Base-by-base conservation (phyloP, 768 basidiomycete genomes). In the Trametes coccinea region DNA sequence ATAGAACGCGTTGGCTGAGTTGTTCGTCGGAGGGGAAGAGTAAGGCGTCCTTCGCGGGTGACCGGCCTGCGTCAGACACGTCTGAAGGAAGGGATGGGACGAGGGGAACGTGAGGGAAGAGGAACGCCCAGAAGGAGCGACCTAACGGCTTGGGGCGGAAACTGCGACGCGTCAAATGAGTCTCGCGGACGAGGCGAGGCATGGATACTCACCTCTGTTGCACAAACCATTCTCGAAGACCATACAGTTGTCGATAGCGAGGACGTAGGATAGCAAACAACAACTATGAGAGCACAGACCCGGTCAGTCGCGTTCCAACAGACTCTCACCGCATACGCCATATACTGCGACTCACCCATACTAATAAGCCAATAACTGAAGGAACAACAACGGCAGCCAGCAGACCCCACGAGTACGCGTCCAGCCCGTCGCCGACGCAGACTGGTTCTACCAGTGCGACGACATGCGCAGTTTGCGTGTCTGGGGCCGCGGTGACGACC, bases 1-100 rank as follows among this genome's bases (percentile, higher is more conserved):
- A 90, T 29, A 92, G 77, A 13, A 80, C 80, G n/a, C 89, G 82
- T 69, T 92, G 89, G 62, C 76, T 81, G 61, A 92, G 81, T 67
- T 88, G 79, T 67, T 89, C 89, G 65, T 93, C 90, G 1, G 90
- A 89, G 3, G 89, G 88, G 68, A 90, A 88, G 1, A 84, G 74
- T 57, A 77, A 69, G 1, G 86, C 81, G 65, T 88, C 87, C 40
- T 58, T 66, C 7, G 77, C 75, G 2, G 74, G 65, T 2, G 84
- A 83, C 17, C 78, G 78, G 9, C 83, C 82, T 7, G 83, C 78
- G 60, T 84, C 77, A 5, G 83, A 81, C 10, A 85, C 79, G 63
- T 88, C 83, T 3, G 76, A 72, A 14, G 87, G 84, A 8, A 89
- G 67, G 8, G 75, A 62, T 1, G 90, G 89, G 27, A 89, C 76